These are phyloP conservation scores for Rhizoctonia solani DNA, from an alignment of 1,284 basidiomycete species.

Conservation along the genomic window DNA sequence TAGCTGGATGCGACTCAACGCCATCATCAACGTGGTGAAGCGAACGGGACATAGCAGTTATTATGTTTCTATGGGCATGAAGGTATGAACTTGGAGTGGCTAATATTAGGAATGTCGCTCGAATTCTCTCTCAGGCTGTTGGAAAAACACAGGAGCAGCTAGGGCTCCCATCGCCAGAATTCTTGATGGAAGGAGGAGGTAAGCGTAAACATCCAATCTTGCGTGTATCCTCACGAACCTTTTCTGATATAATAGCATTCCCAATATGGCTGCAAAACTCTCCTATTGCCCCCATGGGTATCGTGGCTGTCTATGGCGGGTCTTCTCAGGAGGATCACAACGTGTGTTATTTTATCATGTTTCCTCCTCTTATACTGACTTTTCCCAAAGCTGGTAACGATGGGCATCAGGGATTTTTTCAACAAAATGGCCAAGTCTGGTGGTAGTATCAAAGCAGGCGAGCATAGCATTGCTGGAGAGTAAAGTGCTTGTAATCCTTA, in stretches of 20 bases:
- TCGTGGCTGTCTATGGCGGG: slow-evolving; percentile 80
- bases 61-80: slow-evolving; percentile 20
- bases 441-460: slow-evolving; percentile 25
- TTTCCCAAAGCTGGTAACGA: slow-evolving; percentile 3
- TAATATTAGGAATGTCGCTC: not conserved
- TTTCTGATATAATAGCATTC: slow-evolving; percentile 32
- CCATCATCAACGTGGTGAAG: slow-evolving; percentile 75
- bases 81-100: not conserved
- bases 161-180: slow-evolving; percentile 62
- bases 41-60: slow-evolving; percentile 65
- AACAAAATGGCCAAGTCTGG: slow-evolving; percentile 27
- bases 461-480: slow-evolving; percentile 10
- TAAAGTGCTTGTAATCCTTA: not conserved
- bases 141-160: slow-evolving; percentile 61
- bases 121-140: slow-evolving; percentile 62
- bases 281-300: slow-evolving; percentile 76
- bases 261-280: slow-evolving; percentile 59
- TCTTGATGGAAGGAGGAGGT: slow-evolving; percentile 74
- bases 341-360: not conserved
- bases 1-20: slow-evolving; percentile 74
- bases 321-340: slow-evolving; percentile 69
- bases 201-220: slow-evolving; percentile 41
- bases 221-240: slow-evolving; percentile 28
- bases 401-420: slow-evolving; percentile 31
- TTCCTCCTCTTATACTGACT: not conserved